Conservation (phyloP, 352 stramenopile genomes). For the Nannochloropsis limnetica region DNA sequence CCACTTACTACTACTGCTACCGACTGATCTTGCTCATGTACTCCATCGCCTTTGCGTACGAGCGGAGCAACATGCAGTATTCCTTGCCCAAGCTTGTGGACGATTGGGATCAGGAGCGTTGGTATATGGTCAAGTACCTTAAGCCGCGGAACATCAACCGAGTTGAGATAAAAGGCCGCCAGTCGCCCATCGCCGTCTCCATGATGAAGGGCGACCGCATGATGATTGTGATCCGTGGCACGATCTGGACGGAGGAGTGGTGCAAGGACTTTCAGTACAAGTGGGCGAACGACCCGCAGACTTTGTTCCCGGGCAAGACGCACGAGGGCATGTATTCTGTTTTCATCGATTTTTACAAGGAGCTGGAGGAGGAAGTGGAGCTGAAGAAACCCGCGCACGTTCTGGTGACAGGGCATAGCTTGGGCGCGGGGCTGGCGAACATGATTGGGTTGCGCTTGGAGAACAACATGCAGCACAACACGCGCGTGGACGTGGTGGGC, state of each 20-base stretch:
- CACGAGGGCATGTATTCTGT: conserved; percentile 33
- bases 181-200: conserved; percentile 11
- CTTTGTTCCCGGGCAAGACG: not conserved
- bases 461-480: conserved; percentile 22
- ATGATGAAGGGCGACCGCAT: conserved; percentile 26
- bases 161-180: not conserved
- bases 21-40: conserved; percentile 30
- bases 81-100: not conserved
- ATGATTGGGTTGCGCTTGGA: conserved; percentile 15
- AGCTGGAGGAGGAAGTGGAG: conserved; percentile 2
- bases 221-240: conserved; percentile 31
- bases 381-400: not conserved
- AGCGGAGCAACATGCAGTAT: conserved; percentile 4
- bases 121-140: conserved; percentile 26
- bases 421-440: not conserved
- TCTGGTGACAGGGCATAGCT: conserved; percentile 1
- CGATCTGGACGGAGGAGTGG: conserved; percentile 29
- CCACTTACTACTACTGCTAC: conserved; percentile 34
- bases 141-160: conserved; percentile 21
- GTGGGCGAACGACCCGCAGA: conserved; percentile 10
- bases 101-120: conserved; percentile 27
- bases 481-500: conserved; percentile 26
- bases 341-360: conserved; percentile 30
- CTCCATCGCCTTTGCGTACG: conserved; percentile 16
- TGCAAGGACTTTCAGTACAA: conserved; percentile 23